These are phyloP conservation scores for Phytophthora hibernalis DNA, from an alignment of 352 stramenopile genomes.

Conservation along the genomic window DNA sequence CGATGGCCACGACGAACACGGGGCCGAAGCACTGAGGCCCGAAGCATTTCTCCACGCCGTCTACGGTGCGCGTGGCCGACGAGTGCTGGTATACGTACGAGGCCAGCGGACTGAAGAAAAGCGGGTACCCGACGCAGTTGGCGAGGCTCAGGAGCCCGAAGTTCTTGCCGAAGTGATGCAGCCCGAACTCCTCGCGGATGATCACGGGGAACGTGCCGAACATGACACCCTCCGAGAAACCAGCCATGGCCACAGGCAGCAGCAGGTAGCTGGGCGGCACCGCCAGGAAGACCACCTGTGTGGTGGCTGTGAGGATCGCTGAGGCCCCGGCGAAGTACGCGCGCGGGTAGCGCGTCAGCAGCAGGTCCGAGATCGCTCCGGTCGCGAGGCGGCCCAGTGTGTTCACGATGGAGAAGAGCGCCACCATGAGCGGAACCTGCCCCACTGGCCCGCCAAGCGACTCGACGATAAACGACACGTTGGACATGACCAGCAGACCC, in stretches of 20 bases:
- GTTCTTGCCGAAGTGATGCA: conserved; percentile 86
- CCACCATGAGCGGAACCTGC: conserved; percentile 80
- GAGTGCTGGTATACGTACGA: conserved; percentile 75
- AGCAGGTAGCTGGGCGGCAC: conserved; percentile 51
- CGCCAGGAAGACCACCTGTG: conserved; percentile 63
- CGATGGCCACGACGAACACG: conserved; percentile 69
- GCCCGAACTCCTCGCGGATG: conserved; percentile 80
- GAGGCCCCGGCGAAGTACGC: conserved; percentile 62
- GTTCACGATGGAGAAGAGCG: conserved; percentile 81
- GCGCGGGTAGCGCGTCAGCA: conserved; percentile 55
- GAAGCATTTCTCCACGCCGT: conserved; percentile 64
- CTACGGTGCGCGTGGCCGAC: conserved; percentile 15
- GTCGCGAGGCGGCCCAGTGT: conserved; percentile 66
- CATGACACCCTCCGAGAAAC: conserved; percentile 80
- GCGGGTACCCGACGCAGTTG: conserved; percentile 84
- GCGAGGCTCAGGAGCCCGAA: conserved; percentile 83
- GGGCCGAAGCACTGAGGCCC: conserved; percentile 66
- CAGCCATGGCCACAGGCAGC: conserved; percentile 66
- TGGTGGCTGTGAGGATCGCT: conserved; percentile 54
- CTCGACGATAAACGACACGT: conserved; percentile 88
- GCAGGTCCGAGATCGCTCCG: conserved; percentile 65
- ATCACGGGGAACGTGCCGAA: conserved; percentile 85
- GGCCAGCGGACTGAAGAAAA: conserved; percentile 79
- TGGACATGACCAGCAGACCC: conserved; percentile 83
- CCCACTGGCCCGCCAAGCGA: conserved; percentile 62